Conservation (phyloP, 768 basidiomycete species). For the Antrodiella citrinella region DNA sequence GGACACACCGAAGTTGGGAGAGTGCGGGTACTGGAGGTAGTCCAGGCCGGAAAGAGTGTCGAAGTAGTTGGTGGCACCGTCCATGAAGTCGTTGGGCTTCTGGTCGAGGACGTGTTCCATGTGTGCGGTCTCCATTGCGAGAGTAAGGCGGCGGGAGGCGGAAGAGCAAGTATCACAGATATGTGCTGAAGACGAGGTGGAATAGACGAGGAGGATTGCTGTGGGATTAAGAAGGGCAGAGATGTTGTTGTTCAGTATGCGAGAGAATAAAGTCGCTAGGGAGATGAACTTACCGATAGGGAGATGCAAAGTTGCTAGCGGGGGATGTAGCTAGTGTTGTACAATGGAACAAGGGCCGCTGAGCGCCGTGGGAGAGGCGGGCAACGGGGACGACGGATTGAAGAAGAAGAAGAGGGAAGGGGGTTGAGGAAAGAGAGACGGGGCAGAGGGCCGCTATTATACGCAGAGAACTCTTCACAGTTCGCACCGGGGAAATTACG, state of each 20-base stretch:
- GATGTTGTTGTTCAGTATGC: slow-evolving; percentile 7
- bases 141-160: slow-evolving; percentile 10
- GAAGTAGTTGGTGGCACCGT: slow-evolving; percentile 34
- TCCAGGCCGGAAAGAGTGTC: slow-evolving; percentile 38
- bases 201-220: slow-evolving; percentile 15
- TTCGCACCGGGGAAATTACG: background rate
- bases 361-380: slow-evolving; percentile 13
- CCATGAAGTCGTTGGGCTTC: slow-evolving; percentile 45
- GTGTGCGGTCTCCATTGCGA: slow-evolving; percentile 39
- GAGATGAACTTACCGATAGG: slow-evolving; percentile 11
- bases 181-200: slow-evolving; percentile 10
- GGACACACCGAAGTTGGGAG: slow-evolving; percentile 47
- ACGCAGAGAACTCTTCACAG: no score
- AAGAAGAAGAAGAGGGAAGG: slow-evolving; percentile 14
- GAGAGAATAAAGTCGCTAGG: slow-evolving; percentile 14
- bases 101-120: slow-evolving; percentile 39
- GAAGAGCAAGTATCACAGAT: slow-evolving; percentile 13
- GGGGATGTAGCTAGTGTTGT: slow-evolving; percentile 5
- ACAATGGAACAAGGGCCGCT: slow-evolving; percentile 15
- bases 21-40: slow-evolving; percentile 67
- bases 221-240: slow-evolving; percentile 10
- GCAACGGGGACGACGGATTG: slow-evolving; percentile 12
- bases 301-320: slow-evolving; percentile 11
- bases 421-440: slow-evolving; percentile 11
- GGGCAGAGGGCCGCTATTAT: slow-evolving; percentile 16